These are phyloP conservation scores for Pirum gemmata DNA, from an alignment of 78 protist species.

Conservation along the genomic window DNA sequence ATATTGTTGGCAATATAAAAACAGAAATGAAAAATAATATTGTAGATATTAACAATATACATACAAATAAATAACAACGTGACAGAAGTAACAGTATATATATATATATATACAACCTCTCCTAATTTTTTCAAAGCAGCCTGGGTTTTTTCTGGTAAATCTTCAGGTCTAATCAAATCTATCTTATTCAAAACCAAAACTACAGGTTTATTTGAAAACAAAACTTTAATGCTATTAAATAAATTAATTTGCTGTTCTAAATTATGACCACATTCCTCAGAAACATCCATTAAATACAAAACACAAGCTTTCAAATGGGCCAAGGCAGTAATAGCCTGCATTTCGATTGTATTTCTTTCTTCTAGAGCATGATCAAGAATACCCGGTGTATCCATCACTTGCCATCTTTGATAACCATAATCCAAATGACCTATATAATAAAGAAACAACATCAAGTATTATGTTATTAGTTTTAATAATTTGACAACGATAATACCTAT, in stretches of 20 bases:
- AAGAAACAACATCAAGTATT: too few species aligned
- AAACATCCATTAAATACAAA: constrained; percentile 88
- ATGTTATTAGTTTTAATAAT: too few species aligned
- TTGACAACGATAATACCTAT: too few species aligned
- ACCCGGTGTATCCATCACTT: constrained; percentile 99
- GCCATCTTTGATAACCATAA: constrained; percentile 89
- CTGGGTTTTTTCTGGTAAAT: constrained; percentile 61
- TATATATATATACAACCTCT: too few species aligned
- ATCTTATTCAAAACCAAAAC: constrained; percentile 83
- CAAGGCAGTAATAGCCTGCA: constrained; percentile 99
- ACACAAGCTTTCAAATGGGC: constrained; percentile 90
- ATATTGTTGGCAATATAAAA: too few species aligned
- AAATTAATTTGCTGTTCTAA: constrained; percentile 80
- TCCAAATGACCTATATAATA: too few species aligned
- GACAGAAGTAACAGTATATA: too few species aligned
- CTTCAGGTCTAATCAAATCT: constrained; percentile 67
- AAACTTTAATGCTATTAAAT: constrained; percentile 84
- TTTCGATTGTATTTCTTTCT: constrained; percentile 97
- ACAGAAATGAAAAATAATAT: too few species aligned
- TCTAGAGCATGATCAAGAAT: constrained; percentile 95
- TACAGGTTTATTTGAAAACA: constrained; percentile 95
- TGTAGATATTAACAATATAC: too few species aligned
- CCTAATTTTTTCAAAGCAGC: constrained; percentile 31
- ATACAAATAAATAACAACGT: too few species aligned
- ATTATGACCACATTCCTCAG: constrained; percentile 91